Evolutionary conservation across 2,329 filamentous ascomycete species (phyloP).

Genomic region (Seiridium cupressi): DNA sequence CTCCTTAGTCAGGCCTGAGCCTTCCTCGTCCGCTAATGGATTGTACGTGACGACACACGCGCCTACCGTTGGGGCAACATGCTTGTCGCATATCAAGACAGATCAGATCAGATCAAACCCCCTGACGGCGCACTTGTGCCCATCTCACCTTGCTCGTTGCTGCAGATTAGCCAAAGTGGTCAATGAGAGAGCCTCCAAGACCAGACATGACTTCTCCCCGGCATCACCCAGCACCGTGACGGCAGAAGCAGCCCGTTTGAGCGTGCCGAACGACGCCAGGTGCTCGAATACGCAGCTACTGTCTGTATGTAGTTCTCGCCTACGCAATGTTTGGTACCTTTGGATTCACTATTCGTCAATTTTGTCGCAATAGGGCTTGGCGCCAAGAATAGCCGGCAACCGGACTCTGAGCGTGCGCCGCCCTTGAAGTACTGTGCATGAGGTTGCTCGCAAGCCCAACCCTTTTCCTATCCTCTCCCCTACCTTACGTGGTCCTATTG

Average conservation of each 20-base stretch:
- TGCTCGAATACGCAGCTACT: background rate
- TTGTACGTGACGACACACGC: background rate
- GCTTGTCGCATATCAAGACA: background rate
- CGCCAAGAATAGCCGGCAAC: background rate
- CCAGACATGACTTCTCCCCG: no score
- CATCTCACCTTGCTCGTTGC: no score
- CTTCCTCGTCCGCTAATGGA: background rate
- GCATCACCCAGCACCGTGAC: no score
- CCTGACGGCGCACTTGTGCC: no score
- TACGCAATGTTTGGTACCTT: background rate
- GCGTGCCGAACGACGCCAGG: background rate
- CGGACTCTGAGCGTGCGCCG: background rate
- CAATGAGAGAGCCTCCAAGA: no score
- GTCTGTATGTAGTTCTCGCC: background rate
- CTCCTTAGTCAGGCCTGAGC: no score
- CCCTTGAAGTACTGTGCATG: background rate
- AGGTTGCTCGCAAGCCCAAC: no score
- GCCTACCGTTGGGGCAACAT: background rate
- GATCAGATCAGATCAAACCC: no score
- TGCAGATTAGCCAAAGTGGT: no score
- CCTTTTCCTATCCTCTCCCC: no score
- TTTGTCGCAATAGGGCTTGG: slow-evolving; percentile 14
- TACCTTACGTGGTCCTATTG: background rate
- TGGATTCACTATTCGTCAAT: slow-evolving; percentile 11
- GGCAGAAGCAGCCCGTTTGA: no score